Base-by-base conservation (phyloP, 1,284 basidiomycete species). In the Caloboletus inedulis region DNA sequence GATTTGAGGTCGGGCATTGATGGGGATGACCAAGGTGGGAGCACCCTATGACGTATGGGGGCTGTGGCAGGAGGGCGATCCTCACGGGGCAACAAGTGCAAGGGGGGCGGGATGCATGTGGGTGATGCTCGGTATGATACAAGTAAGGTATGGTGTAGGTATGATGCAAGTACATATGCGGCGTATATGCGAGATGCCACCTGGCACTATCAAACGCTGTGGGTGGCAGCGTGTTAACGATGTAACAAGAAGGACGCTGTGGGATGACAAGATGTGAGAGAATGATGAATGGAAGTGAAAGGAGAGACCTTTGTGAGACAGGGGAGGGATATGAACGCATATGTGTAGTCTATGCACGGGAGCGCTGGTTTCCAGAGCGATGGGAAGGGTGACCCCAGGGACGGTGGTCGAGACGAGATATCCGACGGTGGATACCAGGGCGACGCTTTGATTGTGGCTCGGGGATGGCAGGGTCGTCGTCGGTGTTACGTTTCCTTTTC, bases 401-500 rank as follows among this genome's bases (percentile, higher is more conserved):
- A 43, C 56, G 53, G 37, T 56, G 53, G 3, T 40, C 9, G 18
- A 47, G 49, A 42, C 56, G 63, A n/a, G 68, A 58, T 49, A 55
- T 33, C 40, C 63, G 62, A 29, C 55, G 53, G 40, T 64, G 51
- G 29, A 52, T 44, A 7, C 19, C 39, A 16, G 57, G 44, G 41
- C 57, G 68, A 47, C 68, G 66, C 53, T 70, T 67, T 23, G 66
- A 7, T 12, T 45, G 64, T 18, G 55, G 47, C 27, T 46, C 51
- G 27, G 56, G 29, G 36, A 47, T 1, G 36, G 31, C 39, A 6
- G 47, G 39, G 25, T 70, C 64, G 43, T 68, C 69, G 34, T 70
- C 66, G 42, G 54, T 55, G 35, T 66, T 62, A 48, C 79, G 82
- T 58, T 82, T 84, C 49, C 83, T 80, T 63, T 85, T 85, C 16